These are phyloP conservation scores for Lactifluus volemus DNA, from an alignment of 768 basidiomycete species.

Conservation along the genomic window DNA sequence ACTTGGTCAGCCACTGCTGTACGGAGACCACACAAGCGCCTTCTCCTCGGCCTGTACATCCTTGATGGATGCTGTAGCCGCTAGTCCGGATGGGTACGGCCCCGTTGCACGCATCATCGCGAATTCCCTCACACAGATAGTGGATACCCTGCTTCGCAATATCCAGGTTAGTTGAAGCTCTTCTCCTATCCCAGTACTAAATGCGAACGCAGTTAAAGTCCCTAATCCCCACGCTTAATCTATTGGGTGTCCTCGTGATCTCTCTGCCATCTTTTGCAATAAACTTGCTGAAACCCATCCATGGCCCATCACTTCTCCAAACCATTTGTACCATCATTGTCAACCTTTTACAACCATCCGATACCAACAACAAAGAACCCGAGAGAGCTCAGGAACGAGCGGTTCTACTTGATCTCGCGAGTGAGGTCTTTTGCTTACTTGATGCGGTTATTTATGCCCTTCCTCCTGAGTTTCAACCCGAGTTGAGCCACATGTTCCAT, in stretches of 20 bases:
- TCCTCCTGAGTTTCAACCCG: slow-evolving; percentile 1
- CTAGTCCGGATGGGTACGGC: slow-evolving; percentile 3
- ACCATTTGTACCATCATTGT: slow-evolving; percentile 10
- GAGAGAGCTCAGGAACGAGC: not conserved
- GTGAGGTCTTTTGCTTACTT: slow-evolving; percentile 10
- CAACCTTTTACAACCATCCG: slow-evolving; percentile 6
- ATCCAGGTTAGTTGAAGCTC: slow-evolving; percentile 4
- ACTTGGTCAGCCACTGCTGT: slow-evolving; percentile 2
- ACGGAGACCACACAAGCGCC: not conserved
- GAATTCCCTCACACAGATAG: slow-evolving; percentile 13
- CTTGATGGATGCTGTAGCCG: slow-evolving; percentile 9
- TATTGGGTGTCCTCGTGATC: slow-evolving; percentile 14
- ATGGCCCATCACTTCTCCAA: slow-evolving; percentile 6
- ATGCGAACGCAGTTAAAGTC: slow-evolving; percentile 6
- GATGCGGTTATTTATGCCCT: slow-evolving; percentile 13
- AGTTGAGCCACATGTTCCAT: not conserved
- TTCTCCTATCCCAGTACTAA: not conserved
- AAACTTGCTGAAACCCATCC: slow-evolving; percentile 1
- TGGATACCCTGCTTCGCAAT: slow-evolving; percentile 4
- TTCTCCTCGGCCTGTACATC: slow-evolving; percentile 13
- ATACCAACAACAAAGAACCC: not conserved
- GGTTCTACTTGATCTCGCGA: slow-evolving; percentile 2
- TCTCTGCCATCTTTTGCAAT: slow-evolving; percentile 12
- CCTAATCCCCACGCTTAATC: slow-evolving; percentile 10
- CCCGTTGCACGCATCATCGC: not conserved